Conservation (phyloP, 257 asterid genomes). For the Solanum chiquidenum region DNA sequence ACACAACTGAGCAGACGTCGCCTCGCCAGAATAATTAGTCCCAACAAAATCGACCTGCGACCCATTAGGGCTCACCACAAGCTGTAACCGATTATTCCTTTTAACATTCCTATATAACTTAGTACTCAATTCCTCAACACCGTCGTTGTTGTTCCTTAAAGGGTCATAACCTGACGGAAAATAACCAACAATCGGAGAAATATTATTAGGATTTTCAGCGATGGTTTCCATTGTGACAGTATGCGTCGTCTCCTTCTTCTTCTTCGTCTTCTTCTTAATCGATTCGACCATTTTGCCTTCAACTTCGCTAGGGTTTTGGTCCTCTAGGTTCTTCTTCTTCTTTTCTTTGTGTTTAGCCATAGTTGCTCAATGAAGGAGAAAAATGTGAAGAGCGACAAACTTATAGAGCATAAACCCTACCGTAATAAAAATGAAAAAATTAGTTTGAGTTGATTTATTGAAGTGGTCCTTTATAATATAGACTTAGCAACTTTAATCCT, state of each 20-base stretch:
- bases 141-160: neutral
- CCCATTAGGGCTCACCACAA: conserved; percentile 44
- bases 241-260: neutral
- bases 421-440: too few relatives aligned
- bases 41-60: conserved; percentile 61
- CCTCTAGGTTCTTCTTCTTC: neutral
- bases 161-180: conserved; percentile 65
- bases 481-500: neutral
- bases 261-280: neutral
- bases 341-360: conserved; percentile 18
- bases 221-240: conserved; percentile 25
- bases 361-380: neutral
- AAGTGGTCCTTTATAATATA: neutral
- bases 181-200: conserved; percentile 56
- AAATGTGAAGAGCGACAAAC: neutral
- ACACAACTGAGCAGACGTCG: conserved; percentile 51
- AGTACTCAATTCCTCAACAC: neutral
- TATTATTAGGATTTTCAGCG: conserved; percentile 25
- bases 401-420: neutral
- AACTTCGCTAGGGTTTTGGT: conserved; percentile 7
- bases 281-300: neutral
- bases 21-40: conserved; percentile 66
- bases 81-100: conserved; percentile 40
- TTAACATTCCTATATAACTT: conserved; percentile 28
- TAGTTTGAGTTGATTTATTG: neutral